phyloP scores from a whole-genome alignment of 495 filamentous ascomycete genomes.

The Pseudoneurospora amorphoporcata region DNA sequence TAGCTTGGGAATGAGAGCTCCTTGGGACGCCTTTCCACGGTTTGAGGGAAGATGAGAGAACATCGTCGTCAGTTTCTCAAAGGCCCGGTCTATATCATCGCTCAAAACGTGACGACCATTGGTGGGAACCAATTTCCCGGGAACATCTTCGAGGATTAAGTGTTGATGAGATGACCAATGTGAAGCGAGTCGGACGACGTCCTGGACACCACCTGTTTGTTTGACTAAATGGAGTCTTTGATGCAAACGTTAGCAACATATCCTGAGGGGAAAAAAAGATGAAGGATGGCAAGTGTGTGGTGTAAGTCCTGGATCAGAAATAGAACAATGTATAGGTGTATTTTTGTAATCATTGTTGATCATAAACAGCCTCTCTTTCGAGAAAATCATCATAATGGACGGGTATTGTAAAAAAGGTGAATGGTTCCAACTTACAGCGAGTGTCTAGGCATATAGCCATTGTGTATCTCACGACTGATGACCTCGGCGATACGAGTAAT shows the following conservation, averaged over 20 bases:
- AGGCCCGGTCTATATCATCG: neutral
- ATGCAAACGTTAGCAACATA: conserved; percentile 1
- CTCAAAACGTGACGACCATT: neutral
- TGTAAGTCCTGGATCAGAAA: neutral
- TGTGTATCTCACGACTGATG: conserved; percentile 5
- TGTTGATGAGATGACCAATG: conserved; percentile 12
- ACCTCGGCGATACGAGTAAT: conserved; percentile 6
- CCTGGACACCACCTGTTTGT: neutral
- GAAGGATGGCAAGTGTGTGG: neutral
- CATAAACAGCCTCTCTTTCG: neutral
- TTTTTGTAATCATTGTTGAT: neutral
- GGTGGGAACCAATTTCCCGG: neutral
- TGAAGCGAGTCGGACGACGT: conserved; percentile 9
- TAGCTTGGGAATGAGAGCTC: neutral
- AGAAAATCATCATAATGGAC: neutral
- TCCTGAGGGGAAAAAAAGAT: neutral
- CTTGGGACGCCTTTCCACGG: neutral
- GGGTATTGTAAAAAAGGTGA: neutral
- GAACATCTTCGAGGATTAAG: neutral
- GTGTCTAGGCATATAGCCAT: conserved; percentile 15
- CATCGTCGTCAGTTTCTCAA: neutral
- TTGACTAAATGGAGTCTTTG: conserved; percentile 11
- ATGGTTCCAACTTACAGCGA: conserved; percentile 8
- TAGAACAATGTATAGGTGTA: neutral
- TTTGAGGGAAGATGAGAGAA: neutral